Base-by-base conservation (phyloP, 371 early-diverging fungal genomes). In the Lichtheimia ramosa region DNA sequence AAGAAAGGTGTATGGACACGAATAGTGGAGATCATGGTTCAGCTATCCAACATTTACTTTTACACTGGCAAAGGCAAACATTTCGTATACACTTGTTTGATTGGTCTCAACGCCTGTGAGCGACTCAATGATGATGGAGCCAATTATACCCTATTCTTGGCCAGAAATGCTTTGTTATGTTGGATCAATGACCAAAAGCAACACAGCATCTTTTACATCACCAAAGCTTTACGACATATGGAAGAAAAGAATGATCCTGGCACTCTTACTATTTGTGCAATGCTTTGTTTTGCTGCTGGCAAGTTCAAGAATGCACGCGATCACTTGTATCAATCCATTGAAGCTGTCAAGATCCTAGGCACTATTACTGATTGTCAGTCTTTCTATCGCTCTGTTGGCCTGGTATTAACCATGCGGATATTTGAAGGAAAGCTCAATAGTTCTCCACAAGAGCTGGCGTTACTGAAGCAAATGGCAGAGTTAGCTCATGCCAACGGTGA, bases 41-140 rank as follows among this genome's bases (percentile, higher is more conserved):
- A 79, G 21, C 70, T 83, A 0, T 79, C 80, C 43, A 83, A 80
- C 57, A 75, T 80, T 7, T 80, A 75, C 57, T 75, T 76, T 55
- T 80, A 78, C 60, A 49, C 71, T 40, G 68, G 74, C 61, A 43
- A 69, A 61, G 43, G 76, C 28, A 41, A 73, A 43, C n/a, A 62
- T 53, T 79, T 71, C 67, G 54, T 73, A 56, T 59, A 68, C 51
- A 49, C 68, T 41, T 54, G 74, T 55, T 55, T 78, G 61, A 27
- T 74, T 50, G 74, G 74, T 14, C 64, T 83, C 18, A 66, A 71
- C 43, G 75, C 69, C 15, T 75, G 74, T 15, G 72, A 79, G 54
- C 68, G 68, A 20, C 69, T 83, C 7, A 75, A 73, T 42, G 53
- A 68, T 0, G 64, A 68, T 15, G 71, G 71, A 0, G 71, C 75